Percentiles rank a stretch among this genome's conserved stretches.
Evolutionary conservation across 768 basidiomycete species (phyloP).

Genomic region (Russula lepida): DNA sequence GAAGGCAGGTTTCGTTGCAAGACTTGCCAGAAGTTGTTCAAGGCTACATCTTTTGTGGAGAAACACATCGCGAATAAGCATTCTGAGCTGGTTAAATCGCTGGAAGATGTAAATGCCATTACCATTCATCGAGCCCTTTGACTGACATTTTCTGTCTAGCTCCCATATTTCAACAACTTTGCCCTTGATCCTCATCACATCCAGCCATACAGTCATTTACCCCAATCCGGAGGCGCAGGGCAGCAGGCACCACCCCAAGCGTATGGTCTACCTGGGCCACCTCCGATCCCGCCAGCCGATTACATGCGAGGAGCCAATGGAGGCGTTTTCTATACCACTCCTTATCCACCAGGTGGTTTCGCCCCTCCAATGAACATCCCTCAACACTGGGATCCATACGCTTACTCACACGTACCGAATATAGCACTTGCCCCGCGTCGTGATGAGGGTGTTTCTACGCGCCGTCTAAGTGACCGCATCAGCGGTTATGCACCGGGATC

Average conservation of each 20-base stretch:
- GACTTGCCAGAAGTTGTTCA: slow-evolving; percentile 95
- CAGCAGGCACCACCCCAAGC: slow-evolving; percentile 78
- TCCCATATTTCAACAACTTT: slow-evolving; percentile 92
- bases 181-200: slow-evolving; percentile 93
- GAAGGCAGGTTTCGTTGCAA: slow-evolving; percentile 97
- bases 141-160: slow-evolving; percentile 35
- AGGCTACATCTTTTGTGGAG: slow-evolving; percentile 92
- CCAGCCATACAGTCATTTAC: slow-evolving; percentile 76
- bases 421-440: slow-evolving; percentile 38
- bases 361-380: slow-evolving; percentile 30
- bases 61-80: slow-evolving; percentile 98
- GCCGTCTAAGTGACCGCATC: slow-evolving; percentile 72
- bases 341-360: slow-evolving; percentile 39
- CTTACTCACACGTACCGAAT: slow-evolving; percentile 33
- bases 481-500: slow-evolving; percentile 59
- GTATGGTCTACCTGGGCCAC: slow-evolving; percentile 65
- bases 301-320: slow-evolving; percentile 26
- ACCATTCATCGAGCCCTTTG: background rate
- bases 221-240: slow-evolving; percentile 53
- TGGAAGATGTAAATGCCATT: slow-evolving; percentile 64
- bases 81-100: slow-evolving; percentile 67
- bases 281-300: slow-evolving; percentile 29
- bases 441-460: slow-evolving; percentile 48
- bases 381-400: slow-evolving; percentile 43
- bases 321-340: slow-evolving; percentile 26